A percentile compares a stretch with the other conserved stretches of the same genome.
phyloP scores from a whole-genome alignment of 352 stramenopile species.

The Phytophthora syringae region DNA sequence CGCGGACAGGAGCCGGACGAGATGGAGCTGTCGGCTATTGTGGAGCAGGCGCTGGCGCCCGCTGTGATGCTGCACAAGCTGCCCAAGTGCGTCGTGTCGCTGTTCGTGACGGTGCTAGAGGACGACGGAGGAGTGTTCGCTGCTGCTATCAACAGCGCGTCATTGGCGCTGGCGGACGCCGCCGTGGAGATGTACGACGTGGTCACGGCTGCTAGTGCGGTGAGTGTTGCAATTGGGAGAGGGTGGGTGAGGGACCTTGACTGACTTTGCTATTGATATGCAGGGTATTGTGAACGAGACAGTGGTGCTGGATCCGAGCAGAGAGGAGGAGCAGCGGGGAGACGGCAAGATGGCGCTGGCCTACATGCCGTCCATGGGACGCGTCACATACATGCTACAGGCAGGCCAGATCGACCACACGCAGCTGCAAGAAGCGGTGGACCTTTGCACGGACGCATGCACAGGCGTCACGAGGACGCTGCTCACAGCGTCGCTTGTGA shows the following conservation, averaged over 20 bases:
- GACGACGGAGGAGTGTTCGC: conserved; percentile 85
- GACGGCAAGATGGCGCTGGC: conserved; percentile 77
- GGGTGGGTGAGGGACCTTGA: neutral
- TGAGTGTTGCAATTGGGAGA: conserved; percentile 9
- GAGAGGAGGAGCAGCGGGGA: conserved; percentile 65
- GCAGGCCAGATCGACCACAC: conserved; percentile 78
- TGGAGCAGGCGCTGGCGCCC: conserved; percentile 79
- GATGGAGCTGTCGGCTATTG: conserved; percentile 77
- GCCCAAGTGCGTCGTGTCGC: conserved; percentile 90
- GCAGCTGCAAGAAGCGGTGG: conserved; percentile 84
- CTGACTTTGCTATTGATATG: conserved; percentile 4
- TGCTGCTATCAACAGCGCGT: conserved; percentile 87
- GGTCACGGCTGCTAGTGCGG: conserved; percentile 79
- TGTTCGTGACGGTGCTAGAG: conserved; percentile 90
- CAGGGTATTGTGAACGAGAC: conserved; percentile 57
- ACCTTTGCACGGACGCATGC: conserved; percentile 89
- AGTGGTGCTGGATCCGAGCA: conserved; percentile 78
- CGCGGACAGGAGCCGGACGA: conserved; percentile 81
- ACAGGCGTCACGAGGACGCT: conserved; percentile 60
- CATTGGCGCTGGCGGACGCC: conserved; percentile 87
- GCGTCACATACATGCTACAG: conserved; percentile 90
- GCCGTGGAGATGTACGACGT: conserved; percentile 94
- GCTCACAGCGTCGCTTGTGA: conserved; percentile 60
- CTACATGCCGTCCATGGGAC: conserved; percentile 85
- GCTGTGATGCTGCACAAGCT: conserved; percentile 89